Evolutionary conservation across 1,284 basidiomycete genomes (phyloP).

Genomic region (Macrocystidia cucumis): DNA sequence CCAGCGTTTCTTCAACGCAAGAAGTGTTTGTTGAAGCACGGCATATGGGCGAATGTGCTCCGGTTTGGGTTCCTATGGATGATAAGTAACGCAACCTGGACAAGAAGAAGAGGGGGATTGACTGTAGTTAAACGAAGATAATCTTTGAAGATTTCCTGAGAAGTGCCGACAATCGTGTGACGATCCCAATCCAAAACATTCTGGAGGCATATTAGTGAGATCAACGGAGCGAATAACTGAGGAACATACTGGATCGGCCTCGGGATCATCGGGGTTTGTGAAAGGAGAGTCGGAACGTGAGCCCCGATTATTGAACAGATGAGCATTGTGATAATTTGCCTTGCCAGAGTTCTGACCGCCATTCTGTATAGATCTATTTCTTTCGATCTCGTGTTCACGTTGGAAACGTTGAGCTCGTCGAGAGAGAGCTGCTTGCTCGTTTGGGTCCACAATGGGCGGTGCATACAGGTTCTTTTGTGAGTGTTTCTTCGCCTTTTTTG

Average conservation of each 20-base stretch:
- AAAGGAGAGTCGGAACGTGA: conserved; percentile 39
- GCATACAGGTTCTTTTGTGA: conserved; percentile 34
- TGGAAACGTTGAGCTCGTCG: conserved; percentile 72
- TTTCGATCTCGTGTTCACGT: conserved; percentile 76
- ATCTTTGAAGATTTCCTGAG: conserved; percentile 86
- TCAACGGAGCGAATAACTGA: conserved; percentile 5
- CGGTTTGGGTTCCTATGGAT: conserved; percentile 81
- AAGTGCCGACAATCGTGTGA: conserved; percentile 91
- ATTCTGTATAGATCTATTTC: conserved; percentile 41
- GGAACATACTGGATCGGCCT: conserved; percentile 59
- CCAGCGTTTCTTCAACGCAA: conserved; percentile 88
- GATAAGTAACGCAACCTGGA: conserved; percentile 1
- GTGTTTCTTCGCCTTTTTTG: conserved; percentile 67
- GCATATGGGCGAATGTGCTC: conserved; percentile 88
- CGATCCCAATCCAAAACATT: conserved; percentile 97
- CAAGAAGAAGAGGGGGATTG: conserved; percentile 11
- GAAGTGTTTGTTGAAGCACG: conserved; percentile 80
- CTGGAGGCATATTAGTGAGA: conserved; percentile 30
- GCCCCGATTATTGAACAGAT: conserved; percentile 39
- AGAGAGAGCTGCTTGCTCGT: conserved; percentile 60
- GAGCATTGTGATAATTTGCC: conserved; percentile 40
- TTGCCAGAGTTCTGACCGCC: conserved; percentile 32
- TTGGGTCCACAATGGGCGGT: conserved; percentile 38
- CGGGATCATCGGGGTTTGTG: conserved; percentile 51
- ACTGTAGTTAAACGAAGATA: conserved; percentile 94